Evolutionary conservation across 2,329 filamentous ascomycete genomes (phyloP), one percentile per base, ranked within the genome.

Genomic region (Diaporthe sp.): DNA sequence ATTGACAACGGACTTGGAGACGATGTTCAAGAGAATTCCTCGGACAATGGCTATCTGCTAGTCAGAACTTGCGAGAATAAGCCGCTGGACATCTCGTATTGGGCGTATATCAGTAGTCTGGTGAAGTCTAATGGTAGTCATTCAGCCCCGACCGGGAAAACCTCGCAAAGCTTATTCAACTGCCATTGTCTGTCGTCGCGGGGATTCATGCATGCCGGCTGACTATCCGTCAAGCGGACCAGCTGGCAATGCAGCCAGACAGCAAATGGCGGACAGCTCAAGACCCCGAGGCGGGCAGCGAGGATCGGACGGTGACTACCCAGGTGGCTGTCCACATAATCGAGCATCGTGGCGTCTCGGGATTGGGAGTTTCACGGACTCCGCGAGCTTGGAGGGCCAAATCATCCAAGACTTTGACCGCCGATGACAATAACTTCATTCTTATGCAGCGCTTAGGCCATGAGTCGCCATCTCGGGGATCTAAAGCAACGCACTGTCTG

Each of bases 381-480:
- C 65, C 65, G 65, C 22, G 34, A 13, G 2, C 65, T 42, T 31
- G 17, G 6, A 70, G 49, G 22, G 34, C 65, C 28, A 28, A 31
- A 37, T 9, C 15, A n/a, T 42, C 65, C 65, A 70, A 70, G 65
- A 55, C 49, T 55, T 70, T 70, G 49, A 46, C 65, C 49, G 65
- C 49, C 65, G 65, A 70, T 70, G 49, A 42, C 65, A 70, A 42
- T 53, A 39, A 25, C 9, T 22, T 28, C 34, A 42, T 13, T 13
- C 34, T 70, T 31, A 70, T 70, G 65, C 65, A 22, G 17, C 6
- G 49, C 49, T 55, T 42, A 37, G 34, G 34, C 49, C 42, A 68
- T 53, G 65, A 70, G 49, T 70, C 65, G 65, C 46, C 65, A 31
- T 55, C 49, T 31, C 34, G 46, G 65, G 49, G 49, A 70, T 70